phyloP scores from a whole-genome alignment of 2,329 filamentous ascomycete species.

The Gnomoniopsis smithogilvyi region DNA sequence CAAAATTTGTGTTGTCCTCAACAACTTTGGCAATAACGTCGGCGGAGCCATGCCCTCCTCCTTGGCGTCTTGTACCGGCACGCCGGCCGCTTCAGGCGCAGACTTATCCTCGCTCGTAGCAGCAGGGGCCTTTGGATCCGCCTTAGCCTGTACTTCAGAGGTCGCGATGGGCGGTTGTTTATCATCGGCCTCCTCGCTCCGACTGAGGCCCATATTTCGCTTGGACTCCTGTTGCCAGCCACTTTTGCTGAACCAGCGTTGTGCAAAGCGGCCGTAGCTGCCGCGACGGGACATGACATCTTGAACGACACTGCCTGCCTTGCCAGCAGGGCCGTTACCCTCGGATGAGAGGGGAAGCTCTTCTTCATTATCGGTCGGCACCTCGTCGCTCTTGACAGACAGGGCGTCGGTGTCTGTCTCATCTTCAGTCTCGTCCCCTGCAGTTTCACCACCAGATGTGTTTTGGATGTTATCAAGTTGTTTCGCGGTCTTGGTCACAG shows the following conservation, averaged over 20 bases:
- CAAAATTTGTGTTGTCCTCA: slow-evolving; percentile 79
- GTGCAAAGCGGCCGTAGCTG: slow-evolving; percentile 83
- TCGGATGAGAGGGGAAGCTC: background rate
- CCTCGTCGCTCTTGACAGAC: slow-evolving; percentile 35
- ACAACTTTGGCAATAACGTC: slow-evolving; percentile 71
- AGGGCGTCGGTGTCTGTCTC: slow-evolving; percentile 32
- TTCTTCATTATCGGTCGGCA: slow-evolving; percentile 36
- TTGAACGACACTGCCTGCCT: slow-evolving; percentile 77
- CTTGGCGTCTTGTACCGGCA: slow-evolving; percentile 14
- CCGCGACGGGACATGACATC: slow-evolving; percentile 84
- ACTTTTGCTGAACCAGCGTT: slow-evolving; percentile 84
- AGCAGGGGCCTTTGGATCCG: slow-evolving; percentile 7
- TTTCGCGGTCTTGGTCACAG: slow-evolving; percentile 60
- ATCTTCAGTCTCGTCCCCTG: slow-evolving; percentile 32
- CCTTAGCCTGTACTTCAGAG: background rate
- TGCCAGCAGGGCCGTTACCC: slow-evolving; percentile 38
- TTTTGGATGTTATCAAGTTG: slow-evolving; percentile 32
- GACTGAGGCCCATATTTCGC: slow-evolving; percentile 66
- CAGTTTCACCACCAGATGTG: slow-evolving; percentile 31
- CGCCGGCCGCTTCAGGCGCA: slow-evolving; percentile 15
- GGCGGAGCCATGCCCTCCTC: slow-evolving; percentile 20
- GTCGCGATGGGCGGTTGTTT: slow-evolving; percentile 24
- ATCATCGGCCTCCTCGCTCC: slow-evolving; percentile 37
- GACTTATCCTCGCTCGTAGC: slow-evolving; percentile 8
- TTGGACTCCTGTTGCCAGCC: slow-evolving; percentile 75